Evolutionary conservation across 1,284 basidiomycete species (phyloP).

Genomic region (Ustilago sp.): DNA sequence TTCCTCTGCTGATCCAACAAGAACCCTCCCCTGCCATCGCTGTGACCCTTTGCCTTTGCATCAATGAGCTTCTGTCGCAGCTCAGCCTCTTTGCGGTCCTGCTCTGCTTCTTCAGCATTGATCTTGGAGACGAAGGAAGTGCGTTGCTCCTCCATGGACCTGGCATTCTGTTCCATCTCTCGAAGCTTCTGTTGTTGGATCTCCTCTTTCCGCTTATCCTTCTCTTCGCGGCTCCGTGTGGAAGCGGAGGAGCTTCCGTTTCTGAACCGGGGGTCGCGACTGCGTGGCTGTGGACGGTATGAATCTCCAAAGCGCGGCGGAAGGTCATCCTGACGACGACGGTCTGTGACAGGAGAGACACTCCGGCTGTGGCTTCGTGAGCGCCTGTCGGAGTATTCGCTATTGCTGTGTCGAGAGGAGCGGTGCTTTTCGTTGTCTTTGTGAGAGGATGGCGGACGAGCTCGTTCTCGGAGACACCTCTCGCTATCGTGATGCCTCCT

Average conservation of each 20-base stretch:
- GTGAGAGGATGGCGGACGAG: neutral
- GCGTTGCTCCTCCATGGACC: conserved; percentile 76
- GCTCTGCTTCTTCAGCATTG: conserved; percentile 50
- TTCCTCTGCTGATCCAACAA: conserved; percentile 61
- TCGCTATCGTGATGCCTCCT: conserved; percentile 26
- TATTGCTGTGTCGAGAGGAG: neutral
- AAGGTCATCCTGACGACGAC: neutral
- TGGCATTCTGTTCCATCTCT: conserved; percentile 83
- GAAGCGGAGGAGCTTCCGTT: conserved; percentile 19
- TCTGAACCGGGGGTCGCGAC: neutral
- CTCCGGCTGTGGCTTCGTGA: conserved; percentile 21
- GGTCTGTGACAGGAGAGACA: conserved; percentile 18
- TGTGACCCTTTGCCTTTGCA: conserved; percentile 29
- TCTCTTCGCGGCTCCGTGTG: conserved; percentile 51
- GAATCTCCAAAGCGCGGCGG: conserved; percentile 14
- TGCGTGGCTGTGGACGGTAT: neutral
- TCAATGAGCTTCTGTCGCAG: conserved; percentile 52
- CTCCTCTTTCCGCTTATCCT: conserved; percentile 70
- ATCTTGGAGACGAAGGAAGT: conserved; percentile 53
- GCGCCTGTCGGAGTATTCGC: neutral
- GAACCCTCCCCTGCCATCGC: conserved; percentile 59
- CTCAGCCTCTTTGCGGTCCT: conserved; percentile 52
- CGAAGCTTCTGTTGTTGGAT: conserved; percentile 85
- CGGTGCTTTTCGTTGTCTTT: conserved; percentile 1
- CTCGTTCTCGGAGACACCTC: conserved; percentile 49